Evolutionary conservation across 768 basidiomycete species (phyloP), one percentile per base, ranked within the genome.

Genomic region (Artomyces pyxidatus): DNA sequence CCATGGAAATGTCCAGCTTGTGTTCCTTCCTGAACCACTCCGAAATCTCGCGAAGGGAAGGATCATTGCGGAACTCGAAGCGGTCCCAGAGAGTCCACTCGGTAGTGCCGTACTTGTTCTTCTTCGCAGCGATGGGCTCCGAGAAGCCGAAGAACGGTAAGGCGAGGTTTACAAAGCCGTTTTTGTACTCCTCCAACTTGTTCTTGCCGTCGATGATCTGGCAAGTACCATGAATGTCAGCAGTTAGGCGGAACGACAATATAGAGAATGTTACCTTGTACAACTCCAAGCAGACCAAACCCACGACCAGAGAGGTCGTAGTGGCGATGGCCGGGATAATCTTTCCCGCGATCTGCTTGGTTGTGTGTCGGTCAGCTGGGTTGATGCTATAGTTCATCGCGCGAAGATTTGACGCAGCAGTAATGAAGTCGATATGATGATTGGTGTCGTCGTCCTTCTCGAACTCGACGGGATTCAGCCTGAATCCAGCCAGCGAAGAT

Each of bases 281-380:
- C 35, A 99, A 77, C 69, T 99, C 96, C 45, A 98, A 67, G 67
- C 95, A 97, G 40, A 95, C 90, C 50, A 98, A 68, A 17, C 95
- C 95, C n/a, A 91, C 91, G 42, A 96, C 88, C 43, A 97, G 78
- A 16, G 93, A 85, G 1, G 96, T 98, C 4, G 95, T 97, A 5
- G 95, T 98, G n/a, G 94, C 95, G 61, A 98, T 97, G 19, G 96
- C 96, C 50, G 96, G 96, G 55, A 99, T 98, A 63, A 98, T 98
- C 75, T 98, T 98, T 42, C 96, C 95, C 12, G 94, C 94, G 61
- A 97, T 95, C 66, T 93, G 88, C 72, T 98, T 98, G 37, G 96
- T 98, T 45, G 83, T 77, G 69, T 98, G 94, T 45, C 83, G 78
- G 67, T 94, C 90, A 12, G 94, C 91, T 17, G 76, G 70, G 42